These are phyloP conservation scores for Tremella fuciformis DNA, from an alignment of 768 basidiomycete species.

Conservation along the genomic window DNA sequence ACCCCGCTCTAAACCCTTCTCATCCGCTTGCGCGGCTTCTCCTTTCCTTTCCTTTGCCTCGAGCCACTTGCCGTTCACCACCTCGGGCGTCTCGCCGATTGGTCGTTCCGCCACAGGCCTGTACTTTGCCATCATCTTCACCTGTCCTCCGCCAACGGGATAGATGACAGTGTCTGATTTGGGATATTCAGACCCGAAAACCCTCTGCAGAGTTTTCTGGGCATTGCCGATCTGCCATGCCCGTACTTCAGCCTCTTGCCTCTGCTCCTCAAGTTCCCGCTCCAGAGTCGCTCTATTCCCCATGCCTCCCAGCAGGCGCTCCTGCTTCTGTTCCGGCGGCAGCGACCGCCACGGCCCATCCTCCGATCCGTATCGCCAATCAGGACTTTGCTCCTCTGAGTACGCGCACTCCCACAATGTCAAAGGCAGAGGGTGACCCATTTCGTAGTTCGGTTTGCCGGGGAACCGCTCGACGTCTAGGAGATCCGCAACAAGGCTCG, in stretches of 20 bases:
- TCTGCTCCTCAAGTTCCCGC: slow-evolving; percentile 23
- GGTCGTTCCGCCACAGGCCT: slow-evolving; percentile 65
- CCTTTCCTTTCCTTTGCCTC: slow-evolving; percentile 25
- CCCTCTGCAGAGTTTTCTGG: slow-evolving; percentile 63
- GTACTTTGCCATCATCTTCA: slow-evolving; percentile 64
- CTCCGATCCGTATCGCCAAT: slow-evolving; percentile 66
- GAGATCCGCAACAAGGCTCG: slow-evolving; percentile 66
- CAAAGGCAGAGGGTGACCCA: slow-evolving; percentile 87
- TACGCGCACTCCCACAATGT: slow-evolving; percentile 89
- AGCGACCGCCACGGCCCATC: slow-evolving; percentile 43
- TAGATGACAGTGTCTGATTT: slow-evolving; percentile 54
- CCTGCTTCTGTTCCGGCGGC: slow-evolving; percentile 19
- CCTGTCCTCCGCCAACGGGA: slow-evolving; percentile 71
- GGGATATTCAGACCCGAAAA: slow-evolving; percentile 56
- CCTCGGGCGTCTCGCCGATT: slow-evolving; percentile 67
- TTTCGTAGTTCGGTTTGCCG: slow-evolving; percentile 80
- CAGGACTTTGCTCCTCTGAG: slow-evolving; percentile 56
- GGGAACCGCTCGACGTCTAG: slow-evolving; percentile 61
- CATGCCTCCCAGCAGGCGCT: slow-evolving; percentile 15
- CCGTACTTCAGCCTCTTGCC: slow-evolving; percentile 40
- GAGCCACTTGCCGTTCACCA: slow-evolving; percentile 75
- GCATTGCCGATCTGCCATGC: slow-evolving; percentile 66
- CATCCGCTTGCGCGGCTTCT: background rate
- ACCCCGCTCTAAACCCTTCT: slow-evolving; percentile 7
- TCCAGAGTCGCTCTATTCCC: slow-evolving; percentile 33